These are phyloP conservation scores for Fusarium tjaetaba DNA, from an alignment of 2,329 filamentous ascomycete species.

Conservation along the genomic window DNA sequence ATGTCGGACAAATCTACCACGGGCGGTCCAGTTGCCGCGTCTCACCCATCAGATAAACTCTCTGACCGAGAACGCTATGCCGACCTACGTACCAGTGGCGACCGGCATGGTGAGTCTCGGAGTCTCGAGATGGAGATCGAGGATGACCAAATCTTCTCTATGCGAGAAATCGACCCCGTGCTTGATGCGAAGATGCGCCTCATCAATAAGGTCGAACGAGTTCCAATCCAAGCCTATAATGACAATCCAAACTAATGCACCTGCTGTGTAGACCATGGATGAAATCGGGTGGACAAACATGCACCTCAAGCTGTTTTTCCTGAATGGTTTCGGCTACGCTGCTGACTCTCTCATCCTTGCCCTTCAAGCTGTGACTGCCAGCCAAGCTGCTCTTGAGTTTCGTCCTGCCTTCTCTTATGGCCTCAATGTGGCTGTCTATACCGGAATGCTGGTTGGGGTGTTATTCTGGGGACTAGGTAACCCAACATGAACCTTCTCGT, in stretches of 20 bases:
- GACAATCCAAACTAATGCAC: neutral
- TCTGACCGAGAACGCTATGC: neutral
- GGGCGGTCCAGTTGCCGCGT: neutral
- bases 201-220: neutral
- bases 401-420: neutral
- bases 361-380: neutral
- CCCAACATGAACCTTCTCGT: too few relatives aligned
- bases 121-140: neutral
- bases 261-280: neutral
- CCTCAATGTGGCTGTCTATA: neutral
- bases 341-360: neutral
- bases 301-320: neutral
- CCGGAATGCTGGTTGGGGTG: neutral
- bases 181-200: neutral
- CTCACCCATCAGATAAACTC: neutral
- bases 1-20: neutral
- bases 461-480: neutral
- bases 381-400: neutral
- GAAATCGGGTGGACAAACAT: neutral
- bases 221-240: rapidly evolving
- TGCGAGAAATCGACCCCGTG: neutral
- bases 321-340: neutral
- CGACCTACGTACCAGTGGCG: neutral
- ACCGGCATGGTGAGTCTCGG: neutral
- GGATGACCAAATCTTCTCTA: neutral